Evolutionary conservation across 768 basidiomycete genomes (phyloP), one percentile per base, ranked within the genome.

Genomic region (Fomitopsis serialis): DNA sequence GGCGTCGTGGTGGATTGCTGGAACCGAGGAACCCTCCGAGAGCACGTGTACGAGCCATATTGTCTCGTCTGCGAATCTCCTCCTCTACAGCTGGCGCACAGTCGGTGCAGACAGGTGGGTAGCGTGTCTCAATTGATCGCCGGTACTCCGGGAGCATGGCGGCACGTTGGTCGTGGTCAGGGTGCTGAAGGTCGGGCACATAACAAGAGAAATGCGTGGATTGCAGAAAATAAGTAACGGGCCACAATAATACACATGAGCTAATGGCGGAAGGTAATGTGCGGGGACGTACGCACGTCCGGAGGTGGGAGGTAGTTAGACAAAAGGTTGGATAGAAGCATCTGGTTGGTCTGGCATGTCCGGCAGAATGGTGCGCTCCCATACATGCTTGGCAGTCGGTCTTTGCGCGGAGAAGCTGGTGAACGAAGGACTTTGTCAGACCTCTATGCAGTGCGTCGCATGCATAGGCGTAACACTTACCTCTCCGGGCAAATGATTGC

Each of bases 301-400:
- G 83, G 79, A 23, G 81, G 71, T 10, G 93, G 93, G 0, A 96
- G 78, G 67, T 95, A 98, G 61, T 89, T 93, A 15, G 93, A 89
- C 29, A 98, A 72, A 52, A 98, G 79, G 67, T 93, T 91, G 56
- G 89, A 74, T 50, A 92, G 74, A 36, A 98, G 78, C 74, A 84
- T 86, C 63, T 97, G 94, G 68, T 98, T 98, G n/a, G 91, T 89
- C 61, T 87, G 85, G 67, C 95, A 97, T 7, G 81, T 82, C 60
- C 87, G 84, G 69, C 94, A 98, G 72, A 96, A 95, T 8, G 81
- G 78, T 1, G 79, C 74, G 24, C 73, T 75, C 42, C 78, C 60
- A 54, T 85, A 87, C 52, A 74, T 65, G 21, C 81, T 78, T 1
- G 84, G 88, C 23, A 92, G 69, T 22, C 81, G 78, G 64, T 89